Base-by-base conservation (phyloP, 2,329 filamentous ascomycete genomes). In the Dissoconium aciculare region DNA sequence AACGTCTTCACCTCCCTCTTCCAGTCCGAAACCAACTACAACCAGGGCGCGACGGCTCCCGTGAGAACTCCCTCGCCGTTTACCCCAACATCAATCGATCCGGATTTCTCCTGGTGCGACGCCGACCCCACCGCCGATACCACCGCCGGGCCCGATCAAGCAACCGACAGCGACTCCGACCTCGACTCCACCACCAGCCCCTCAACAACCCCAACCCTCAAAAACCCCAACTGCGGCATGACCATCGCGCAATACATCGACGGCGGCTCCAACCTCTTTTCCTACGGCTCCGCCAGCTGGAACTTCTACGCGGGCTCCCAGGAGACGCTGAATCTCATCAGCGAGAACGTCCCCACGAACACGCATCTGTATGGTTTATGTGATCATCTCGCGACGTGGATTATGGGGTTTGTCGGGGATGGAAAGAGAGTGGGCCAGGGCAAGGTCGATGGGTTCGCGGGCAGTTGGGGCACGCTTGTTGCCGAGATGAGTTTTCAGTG, bases 21-120 rank as follows among this genome's bases (percentile, higher is more conserved):
- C 21, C 63, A 69, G 51, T 58, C 55, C 28, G 66, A 69, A 49
- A 66, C 64, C 11, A 65, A 65, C 37, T 66, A 66, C 43, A 50
- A 35, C 14, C 35, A 39, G 16, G 36, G 36, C 27, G 19, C 21
- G 5, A 17, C 13, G 5, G 19, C 27, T 14, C 25, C 11, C 27
- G 28, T 32, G 15, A 6, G 34, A n/a, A 53, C 57, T 4, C 59
- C 60, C 5, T 41, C 43, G 3, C 60, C 60, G 3, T 36, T 32
- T 34, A 50, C 48, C 5, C 38, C 44, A 5, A 45, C 46, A 3
- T 47, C 14, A 16, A 17, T 43, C 21, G 45, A 51, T 12, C 45
- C 51, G 37, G 23, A 49, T 42, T 37, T 45, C 38, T 12, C 36
- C 4, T 35, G 40, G 10, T 47, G 45, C 27, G 15, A 28, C 10